Conservation (phyloP, 306 rosid species). For the Sicyos baderoa region DNA sequence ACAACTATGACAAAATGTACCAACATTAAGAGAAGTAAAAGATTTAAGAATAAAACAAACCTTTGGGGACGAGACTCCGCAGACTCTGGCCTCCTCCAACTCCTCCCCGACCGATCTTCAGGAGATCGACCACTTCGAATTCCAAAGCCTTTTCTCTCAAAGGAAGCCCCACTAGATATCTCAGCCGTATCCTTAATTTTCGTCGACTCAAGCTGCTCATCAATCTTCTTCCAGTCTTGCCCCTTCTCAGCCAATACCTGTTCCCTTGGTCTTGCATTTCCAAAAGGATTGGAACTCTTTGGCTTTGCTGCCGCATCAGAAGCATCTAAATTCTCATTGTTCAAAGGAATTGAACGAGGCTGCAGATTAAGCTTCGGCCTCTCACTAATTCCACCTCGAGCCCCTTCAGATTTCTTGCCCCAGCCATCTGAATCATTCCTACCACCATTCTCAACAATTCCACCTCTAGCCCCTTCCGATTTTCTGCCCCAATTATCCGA, state of each 20-base stretch:
- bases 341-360: slow-evolving; percentile 49
- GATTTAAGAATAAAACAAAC: neutral
- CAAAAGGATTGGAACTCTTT: slow-evolving; percentile 59
- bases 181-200: slow-evolving; percentile 51
- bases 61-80: slow-evolving; percentile 36
- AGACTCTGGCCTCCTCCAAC: slow-evolving; percentile 63
- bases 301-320: slow-evolving; percentile 37
- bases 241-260: slow-evolving; percentile 93
- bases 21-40: neutral
- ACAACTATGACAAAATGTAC: neutral
- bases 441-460: slow-evolving; percentile 31
- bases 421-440: slow-evolving; percentile 18
- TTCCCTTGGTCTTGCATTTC: slow-evolving; percentile 88
- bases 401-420: slow-evolving; percentile 29
- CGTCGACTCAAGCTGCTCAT: slow-evolving; percentile 60
- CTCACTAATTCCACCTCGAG: slow-evolving; percentile 26
- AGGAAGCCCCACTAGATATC: slow-evolving; percentile 19
- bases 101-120: slow-evolving; percentile 41
- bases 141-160: slow-evolving; percentile 55
- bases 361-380: slow-evolving; percentile 80
- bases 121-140: slow-evolving; percentile 33
- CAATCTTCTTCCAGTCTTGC: slow-evolving; percentile 84
- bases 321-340: slow-evolving; percentile 35
- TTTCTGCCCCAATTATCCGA: slow-evolving; percentile 38
- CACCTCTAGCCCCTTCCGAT: slow-evolving; percentile 28